Base-by-base conservation (phyloP, 1,284 basidiomycete genomes). In the Sanguinoderma infundibulare region DNA sequence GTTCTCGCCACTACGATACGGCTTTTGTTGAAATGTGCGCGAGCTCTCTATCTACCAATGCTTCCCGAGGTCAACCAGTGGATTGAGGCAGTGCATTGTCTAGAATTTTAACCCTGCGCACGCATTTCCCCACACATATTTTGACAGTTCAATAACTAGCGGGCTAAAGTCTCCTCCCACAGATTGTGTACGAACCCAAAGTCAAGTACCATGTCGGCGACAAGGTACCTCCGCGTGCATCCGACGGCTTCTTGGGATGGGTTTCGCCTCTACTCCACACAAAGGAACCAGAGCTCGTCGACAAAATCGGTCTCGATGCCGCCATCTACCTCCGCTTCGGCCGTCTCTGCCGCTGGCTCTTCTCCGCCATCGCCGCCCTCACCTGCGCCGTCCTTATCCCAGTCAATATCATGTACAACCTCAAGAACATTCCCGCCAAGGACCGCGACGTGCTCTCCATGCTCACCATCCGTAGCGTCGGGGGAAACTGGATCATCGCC, bases 281-380 rank as follows among this genome's bases (percentile, higher is more conserved):
- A 32, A 91, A 91, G 69, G 97, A 99, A 75, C 87, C 90, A 30
- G 90, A 95, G 67, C 86, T 98, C 47, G 81, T 98, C 34, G 87
- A 93, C 67, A 95, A 96, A 74, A 85, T 98, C 70, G 97, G 94
- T 17, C 86, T 98, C 22, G 98, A 99, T 74, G 97, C 96, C 0
- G 91, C 95, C 53, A 86, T 92, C 14, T 99, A 94, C 76, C 86
- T 99, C 20, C 91, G 96, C 24, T 98, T 99, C 75, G 83, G 92
- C 30, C 89, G 95, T 63, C 89, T 99, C 80, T 84, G 93, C 71
- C 88, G 95, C 28, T 87, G 85, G 81, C 79, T 94, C 40, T 96
- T 96, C 79, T 79, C 84, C 46, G 76, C 79, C 40, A 81, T 95
- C 57, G 87, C 91, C 1, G 53, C 85, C 54, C 78, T 95, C 53